Conservation (phyloP, 2,329 filamentous ascomycete species). For the Epichloe sp. region DNA sequence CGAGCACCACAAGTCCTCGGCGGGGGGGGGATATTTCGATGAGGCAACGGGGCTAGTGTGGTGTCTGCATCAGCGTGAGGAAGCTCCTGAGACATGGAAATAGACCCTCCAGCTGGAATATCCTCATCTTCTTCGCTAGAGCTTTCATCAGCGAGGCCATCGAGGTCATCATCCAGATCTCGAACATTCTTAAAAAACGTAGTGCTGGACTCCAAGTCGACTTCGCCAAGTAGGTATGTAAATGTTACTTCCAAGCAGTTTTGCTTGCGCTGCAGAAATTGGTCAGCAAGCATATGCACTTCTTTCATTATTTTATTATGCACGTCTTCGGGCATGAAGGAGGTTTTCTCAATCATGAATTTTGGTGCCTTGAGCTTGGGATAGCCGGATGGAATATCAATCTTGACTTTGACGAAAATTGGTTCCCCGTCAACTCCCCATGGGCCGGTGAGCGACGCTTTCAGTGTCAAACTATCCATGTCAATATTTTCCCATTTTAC, state of each 20-base stretch:
- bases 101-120: constrained; percentile 38
- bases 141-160: constrained; percentile 55
- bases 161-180: constrained; percentile 45
- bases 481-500: constrained; percentile 52
- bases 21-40: constrained; percentile 37
- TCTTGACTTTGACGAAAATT: constrained; percentile 50
- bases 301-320: constrained; percentile 39
- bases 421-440: constrained; percentile 44
- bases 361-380: constrained; percentile 43
- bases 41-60: constrained; percentile 36
- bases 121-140: constrained; percentile 68
- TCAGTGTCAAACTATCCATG: constrained; percentile 45
- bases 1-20: constrained; percentile 46
- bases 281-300: constrained; percentile 40
- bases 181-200: constrained; percentile 53
- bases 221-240: constrained; percentile 50
- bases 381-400: constrained; percentile 46
- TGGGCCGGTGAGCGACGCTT: constrained; percentile 50
- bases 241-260: constrained; percentile 51
- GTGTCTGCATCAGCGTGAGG: constrained; percentile 40
- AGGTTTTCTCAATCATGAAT: constrained; percentile 49
- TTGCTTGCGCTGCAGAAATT: constrained; percentile 42
- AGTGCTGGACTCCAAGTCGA: constrained; percentile 46
- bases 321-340: constrained; percentile 44
- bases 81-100: constrained; percentile 50